phyloP scores from a whole-genome alignment of 805 yeast genomes.

The Isabelozyma rhagii region DNA sequence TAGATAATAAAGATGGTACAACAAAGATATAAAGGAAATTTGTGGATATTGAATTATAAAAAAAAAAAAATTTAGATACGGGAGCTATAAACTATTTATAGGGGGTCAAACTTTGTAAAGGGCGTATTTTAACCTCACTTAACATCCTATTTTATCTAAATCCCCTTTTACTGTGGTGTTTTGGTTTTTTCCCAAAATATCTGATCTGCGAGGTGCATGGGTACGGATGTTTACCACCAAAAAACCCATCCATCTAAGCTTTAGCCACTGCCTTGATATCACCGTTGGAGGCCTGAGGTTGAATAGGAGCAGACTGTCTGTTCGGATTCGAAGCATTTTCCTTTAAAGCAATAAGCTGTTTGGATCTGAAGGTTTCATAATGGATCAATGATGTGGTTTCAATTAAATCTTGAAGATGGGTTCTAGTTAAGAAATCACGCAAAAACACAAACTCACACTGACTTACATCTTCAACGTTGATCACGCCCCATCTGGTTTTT shows the following conservation, averaged over 20 bases:
- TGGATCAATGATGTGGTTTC: slow-evolving; percentile 87
- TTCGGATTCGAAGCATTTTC: slow-evolving; percentile 69
- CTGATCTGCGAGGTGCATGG: background rate
- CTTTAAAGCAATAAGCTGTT: slow-evolving; percentile 89
- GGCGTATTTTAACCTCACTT: no score
- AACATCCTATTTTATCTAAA: no score
- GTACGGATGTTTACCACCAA: background rate
- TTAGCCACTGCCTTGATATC: background rate
- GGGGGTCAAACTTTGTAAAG: no score
- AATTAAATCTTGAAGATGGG: slow-evolving; percentile 92
- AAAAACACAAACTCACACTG: slow-evolving; percentile 95
- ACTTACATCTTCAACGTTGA: slow-evolving; percentile 88
- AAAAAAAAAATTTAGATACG: no score
- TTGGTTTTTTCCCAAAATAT: background rate
- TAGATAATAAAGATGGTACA: no score
- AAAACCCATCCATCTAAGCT: background rate
- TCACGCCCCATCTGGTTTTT: slow-evolving; percentile 89
- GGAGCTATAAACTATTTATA: no score
- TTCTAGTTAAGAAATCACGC: slow-evolving; percentile 90
- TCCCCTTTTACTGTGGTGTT: background rate
- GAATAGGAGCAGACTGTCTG: slow-evolving; percentile 25
- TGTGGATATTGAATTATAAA: no score
- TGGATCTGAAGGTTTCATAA: slow-evolving; percentile 89
- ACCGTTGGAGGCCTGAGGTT: background rate
- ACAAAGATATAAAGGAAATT: no score